Evolutionary conservation across 2,329 filamentous ascomycete species (phyloP), one percentile per base, ranked within the genome.

Genomic region (Aureobasidium musti): DNA sequence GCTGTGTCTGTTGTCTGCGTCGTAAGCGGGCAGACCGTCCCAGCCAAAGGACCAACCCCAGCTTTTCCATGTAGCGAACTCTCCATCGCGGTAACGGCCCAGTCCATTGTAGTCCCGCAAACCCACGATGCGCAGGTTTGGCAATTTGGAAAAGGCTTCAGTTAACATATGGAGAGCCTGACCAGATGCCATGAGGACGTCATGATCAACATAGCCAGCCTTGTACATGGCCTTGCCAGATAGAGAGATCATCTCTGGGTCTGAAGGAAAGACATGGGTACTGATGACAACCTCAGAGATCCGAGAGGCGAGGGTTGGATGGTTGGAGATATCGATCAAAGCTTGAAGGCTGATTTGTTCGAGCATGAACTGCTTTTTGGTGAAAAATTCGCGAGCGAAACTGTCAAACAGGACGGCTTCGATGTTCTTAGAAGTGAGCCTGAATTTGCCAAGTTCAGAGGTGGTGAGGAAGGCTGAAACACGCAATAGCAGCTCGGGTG

Each of bases 361-460:
- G 64, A 89, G 72, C 83, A 88, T 87, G 75, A 89, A 90, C 72
- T 89, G 87, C 71, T 84, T 85, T 74, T 86, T 86, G 60, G 78
- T 80, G 76, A 91, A 90, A 79, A 88, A 90, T 69, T 89, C 86
- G 28, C 78, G 78, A 33, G 82, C 79, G 70, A 89, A 90, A 39
- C 79, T 79, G 57, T 81, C 78, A 74, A 85, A 85, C 14, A 89
- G 77, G 1, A 79, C 77, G 23, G 76, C 75, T 72, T 89, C 86
- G 14, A 87, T 72, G 21, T 78, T 74, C 65, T 82, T 85, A 77
- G 86, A 88, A 2, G 81, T 80, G 19, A 82, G 76, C 7, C 88
- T 86, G 8, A 89, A 73, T 14, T 76, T 73, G 67, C 82, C 79
- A 21, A 89, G 81, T 8, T 89, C 86, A 0, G 75, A 64, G 0